phyloP scores from a whole-genome alignment of 2,329 filamentous ascomycete species.

The Penicillium sp. region DNA sequence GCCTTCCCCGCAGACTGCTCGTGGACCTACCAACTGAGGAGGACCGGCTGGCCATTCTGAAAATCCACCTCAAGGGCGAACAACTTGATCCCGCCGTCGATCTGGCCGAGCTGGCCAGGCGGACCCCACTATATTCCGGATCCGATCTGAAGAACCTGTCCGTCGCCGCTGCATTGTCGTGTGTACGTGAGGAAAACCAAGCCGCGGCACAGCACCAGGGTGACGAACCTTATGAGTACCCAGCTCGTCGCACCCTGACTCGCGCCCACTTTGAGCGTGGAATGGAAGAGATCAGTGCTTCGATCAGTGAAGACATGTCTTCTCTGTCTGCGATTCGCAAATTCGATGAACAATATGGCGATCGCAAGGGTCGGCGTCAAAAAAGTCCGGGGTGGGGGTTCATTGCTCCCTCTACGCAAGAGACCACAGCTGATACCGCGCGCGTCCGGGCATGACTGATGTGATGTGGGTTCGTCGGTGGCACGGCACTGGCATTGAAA shows the following conservation, averaged over 20 bases:
- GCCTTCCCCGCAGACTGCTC: constrained; percentile 53
- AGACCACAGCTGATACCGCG: constrained; percentile 41
- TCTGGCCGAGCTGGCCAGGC: constrained; percentile 47
- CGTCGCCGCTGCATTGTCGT: constrained; percentile 54
- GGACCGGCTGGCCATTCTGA: constrained; percentile 53
- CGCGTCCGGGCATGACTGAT: constrained; percentile 45
- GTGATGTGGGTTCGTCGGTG: neutral
- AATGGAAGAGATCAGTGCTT: constrained; percentile 85
- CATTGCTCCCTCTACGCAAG: constrained; percentile 40
- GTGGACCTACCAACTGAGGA: constrained; percentile 54
- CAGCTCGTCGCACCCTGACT: constrained; percentile 68
- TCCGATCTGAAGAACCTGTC: constrained; percentile 58
- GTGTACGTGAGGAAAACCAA: constrained; percentile 53
- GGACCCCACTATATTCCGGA: constrained; percentile 55
- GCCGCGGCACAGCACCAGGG: constrained; percentile 41
- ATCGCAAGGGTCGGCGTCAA: constrained; percentile 69
- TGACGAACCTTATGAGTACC: constrained; percentile 61
- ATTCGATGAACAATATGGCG: constrained; percentile 94
- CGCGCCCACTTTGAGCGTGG: constrained; percentile 80
- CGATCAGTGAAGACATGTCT: constrained; percentile 91
- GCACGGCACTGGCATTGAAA: neutral
- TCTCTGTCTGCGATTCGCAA: constrained; percentile 83
- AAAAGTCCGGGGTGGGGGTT: constrained; percentile 60
- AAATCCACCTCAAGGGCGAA: constrained; percentile 55
- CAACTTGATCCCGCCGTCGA: constrained; percentile 47